phyloP scores from a whole-genome alignment of 2,329 filamentous ascomycete species.

The Furcasterigmium furcatum region DNA sequence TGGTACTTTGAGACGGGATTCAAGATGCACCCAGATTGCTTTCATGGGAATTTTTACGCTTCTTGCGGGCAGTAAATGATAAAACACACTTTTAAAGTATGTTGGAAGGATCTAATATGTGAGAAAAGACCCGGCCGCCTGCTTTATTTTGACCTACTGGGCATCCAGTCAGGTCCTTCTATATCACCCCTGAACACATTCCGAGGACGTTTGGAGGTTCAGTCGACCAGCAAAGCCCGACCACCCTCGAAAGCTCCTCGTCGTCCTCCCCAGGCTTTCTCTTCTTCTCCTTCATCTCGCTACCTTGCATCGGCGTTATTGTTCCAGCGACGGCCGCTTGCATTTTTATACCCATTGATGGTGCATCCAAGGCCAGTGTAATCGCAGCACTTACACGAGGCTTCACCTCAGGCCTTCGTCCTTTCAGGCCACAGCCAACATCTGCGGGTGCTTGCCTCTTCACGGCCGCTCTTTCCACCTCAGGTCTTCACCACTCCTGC shows the following conservation, averaged over 20 bases:
- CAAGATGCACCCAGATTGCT: no score
- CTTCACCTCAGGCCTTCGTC: neutral
- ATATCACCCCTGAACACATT: neutral
- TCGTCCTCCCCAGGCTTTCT: neutral
- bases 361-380: no score
- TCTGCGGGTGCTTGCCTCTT: neutral
- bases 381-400: neutral
- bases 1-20: neutral
- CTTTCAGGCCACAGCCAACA: neutral
- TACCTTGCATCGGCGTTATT: neutral
- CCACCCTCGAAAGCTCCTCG: slow-evolving; percentile 1
- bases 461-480: neutral
- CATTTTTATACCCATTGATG: no score
- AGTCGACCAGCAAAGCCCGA: neutral
- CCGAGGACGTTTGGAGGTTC: slow-evolving; percentile 1
- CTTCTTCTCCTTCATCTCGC: slow-evolving; percentile 1
- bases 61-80: no score
- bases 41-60: no score
- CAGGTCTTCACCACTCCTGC: neutral
- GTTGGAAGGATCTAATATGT: neutral
- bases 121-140: no score
- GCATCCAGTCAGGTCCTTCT: neutral
- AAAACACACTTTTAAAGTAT: neutral
- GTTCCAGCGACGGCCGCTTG: no score
- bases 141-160: no score